These are phyloP conservation scores for Rubroboletus pulcherrimus DNA, from an alignment of 768 basidiomycete genomes.

Conservation along the genomic window DNA sequence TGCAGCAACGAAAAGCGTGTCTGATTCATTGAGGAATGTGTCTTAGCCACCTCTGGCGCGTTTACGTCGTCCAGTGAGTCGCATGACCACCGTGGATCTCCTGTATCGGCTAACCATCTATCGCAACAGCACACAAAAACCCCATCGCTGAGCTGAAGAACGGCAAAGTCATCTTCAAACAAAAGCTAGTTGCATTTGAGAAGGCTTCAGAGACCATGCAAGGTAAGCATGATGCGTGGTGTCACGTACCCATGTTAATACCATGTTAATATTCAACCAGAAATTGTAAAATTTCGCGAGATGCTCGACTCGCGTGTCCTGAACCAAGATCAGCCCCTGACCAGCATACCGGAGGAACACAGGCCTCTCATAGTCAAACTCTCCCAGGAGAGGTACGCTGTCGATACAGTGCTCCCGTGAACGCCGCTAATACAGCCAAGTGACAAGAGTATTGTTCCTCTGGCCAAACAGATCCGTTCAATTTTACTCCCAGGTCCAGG, in stretches of 20 bases:
- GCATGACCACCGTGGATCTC: not conserved
- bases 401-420: not conserved
- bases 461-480: constrained; percentile 68
- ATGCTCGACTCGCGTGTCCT: constrained; percentile 58
- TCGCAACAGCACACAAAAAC: constrained; percentile 38
- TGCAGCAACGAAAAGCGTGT: constrained; percentile 3
- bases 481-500: constrained; percentile 63
- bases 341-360: constrained; percentile 62
- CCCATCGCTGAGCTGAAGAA: constrained; percentile 65
- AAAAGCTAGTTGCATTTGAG: constrained; percentile 70
- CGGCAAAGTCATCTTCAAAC: constrained; percentile 71
- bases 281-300: constrained; percentile 73
- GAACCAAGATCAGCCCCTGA: constrained; percentile 47
- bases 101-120: not conserved
- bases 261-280: constrained; percentile 33
- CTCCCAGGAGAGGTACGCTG: constrained; percentile 74
- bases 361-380: constrained; percentile 76
- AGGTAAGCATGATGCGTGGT: constrained; percentile 42
- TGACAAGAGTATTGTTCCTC: constrained; percentile 61
- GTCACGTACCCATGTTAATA: not conserved
- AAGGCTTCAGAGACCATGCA: constrained; percentile 80
- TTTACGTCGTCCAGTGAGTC: constrained; percentile 17
- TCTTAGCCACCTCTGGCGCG: constrained; percentile 12
- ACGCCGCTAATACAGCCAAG: constrained; percentile 37
- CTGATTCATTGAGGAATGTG: not conserved